Conservation (phyloP, 208 protist genomes). For the Trypanosoma caninum region DNA sequence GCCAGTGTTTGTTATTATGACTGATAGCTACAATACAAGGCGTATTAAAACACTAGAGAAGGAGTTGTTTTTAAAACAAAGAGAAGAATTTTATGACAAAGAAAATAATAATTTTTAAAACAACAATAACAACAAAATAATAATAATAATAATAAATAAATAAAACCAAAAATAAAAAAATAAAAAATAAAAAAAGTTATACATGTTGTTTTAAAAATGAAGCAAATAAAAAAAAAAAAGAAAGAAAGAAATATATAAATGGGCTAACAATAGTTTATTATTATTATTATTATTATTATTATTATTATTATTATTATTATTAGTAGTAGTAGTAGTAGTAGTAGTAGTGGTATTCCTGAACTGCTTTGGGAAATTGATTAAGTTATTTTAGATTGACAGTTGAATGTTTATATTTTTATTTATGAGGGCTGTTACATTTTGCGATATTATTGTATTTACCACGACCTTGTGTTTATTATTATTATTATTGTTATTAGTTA, state of each 20-base stretch:
- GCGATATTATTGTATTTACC: conserved; percentile 9
- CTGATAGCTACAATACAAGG: conserved; percentile 64
- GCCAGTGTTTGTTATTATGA: conserved; percentile 57
- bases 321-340: no score
- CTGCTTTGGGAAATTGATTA: no score
- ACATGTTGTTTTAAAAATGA: no score
- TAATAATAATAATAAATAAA: no score
- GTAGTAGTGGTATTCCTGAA: no score
- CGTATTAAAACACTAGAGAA: conserved; percentile 71
- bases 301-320: background rate
- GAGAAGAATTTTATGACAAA: conserved; percentile 53
- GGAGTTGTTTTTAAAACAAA: conserved; percentile 73
- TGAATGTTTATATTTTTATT: background rate
- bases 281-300: background rate
- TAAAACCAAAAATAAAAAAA: no score
- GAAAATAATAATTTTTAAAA: conserved; percentile 21
- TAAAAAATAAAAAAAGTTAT: no score
- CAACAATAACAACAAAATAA: no score
- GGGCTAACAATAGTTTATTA: no score
- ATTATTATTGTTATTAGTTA: background rate
- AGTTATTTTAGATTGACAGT: no score
- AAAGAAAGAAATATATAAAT: no score
- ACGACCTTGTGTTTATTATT: conserved; percentile 5
- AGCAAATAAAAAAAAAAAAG: no score
- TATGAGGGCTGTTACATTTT: background rate